Conservation (phyloP, 2,329 filamentous ascomycete species). For the Dactylonectria macrodidyma region DNA sequence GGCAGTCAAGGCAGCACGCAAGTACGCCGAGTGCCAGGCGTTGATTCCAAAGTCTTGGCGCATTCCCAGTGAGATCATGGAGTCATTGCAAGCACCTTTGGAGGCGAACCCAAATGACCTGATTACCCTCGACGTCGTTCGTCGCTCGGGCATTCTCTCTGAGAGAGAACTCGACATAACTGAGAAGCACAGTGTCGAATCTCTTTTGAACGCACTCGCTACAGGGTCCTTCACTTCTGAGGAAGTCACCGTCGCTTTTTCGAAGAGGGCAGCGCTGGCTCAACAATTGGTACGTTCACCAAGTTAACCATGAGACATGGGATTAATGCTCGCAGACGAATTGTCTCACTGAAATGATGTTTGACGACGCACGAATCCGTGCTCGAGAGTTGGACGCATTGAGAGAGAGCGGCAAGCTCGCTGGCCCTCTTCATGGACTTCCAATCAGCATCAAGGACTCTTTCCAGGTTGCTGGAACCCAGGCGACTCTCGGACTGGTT, state of each 20-base stretch:
- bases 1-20: no score
- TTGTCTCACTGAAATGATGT: conserved; percentile 62
- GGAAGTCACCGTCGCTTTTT: conserved; percentile 54
- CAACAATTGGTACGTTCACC: conserved; percentile 47
- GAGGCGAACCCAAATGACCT: conserved; percentile 34
- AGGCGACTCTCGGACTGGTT: conserved; percentile 27
- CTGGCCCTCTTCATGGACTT: conserved; percentile 39
- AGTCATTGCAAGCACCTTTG: conserved; percentile 12
- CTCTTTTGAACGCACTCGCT: conserved; percentile 55
- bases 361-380: conserved; percentile 50
- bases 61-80: conserved; percentile 20
- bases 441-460: conserved; percentile 33
- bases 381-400: conserved; percentile 37
- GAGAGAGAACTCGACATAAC: conserved; percentile 61
- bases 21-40: not conserved
- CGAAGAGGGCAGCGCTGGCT: conserved; percentile 48
- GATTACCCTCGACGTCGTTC: conserved; percentile 31
- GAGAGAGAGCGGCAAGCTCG: conserved; percentile 22
- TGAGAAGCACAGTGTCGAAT: conserved; percentile 55
- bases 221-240: conserved; percentile 50
- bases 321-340: conserved; percentile 37
- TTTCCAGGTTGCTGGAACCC: conserved; percentile 18
- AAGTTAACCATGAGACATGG: not conserved
- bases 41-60: conserved; percentile 33
- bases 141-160: conserved; percentile 56